Evolutionary conservation across 441 rosid genomes (phyloP), one percentile per base, ranked within the genome.

Genomic region (Adansonia grandidieri): DNA sequence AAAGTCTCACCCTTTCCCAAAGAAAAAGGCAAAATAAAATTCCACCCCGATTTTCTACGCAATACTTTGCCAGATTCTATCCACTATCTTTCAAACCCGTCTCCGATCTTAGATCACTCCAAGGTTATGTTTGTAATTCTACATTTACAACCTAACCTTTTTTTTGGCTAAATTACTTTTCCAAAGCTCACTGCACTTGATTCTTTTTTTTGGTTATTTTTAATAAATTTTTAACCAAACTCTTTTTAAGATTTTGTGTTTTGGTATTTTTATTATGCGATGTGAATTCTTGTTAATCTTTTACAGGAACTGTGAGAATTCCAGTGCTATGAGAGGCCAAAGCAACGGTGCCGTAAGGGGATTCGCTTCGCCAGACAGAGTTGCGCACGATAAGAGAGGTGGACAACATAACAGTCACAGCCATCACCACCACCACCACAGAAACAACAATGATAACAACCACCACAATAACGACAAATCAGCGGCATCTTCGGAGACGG

Each of bases 241-340:
- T 20, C 42, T 78, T 56, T 24, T 28, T 11, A 53, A 19, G 51
- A 20, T 53, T 19, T 57, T 37, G 45, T 70, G 14, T 9, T 20
- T 61, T 66, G 71, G 50, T 66, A 15, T 70, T 57, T 8, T 72
- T 45, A 32, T 53, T 42, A 68, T 28, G 44, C 62, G 51, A 60
- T 54, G 77, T 20, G 17, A 22, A 42, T 69, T 47, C 10, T 44
- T 47, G 65, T 54, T 13, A 13, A 11, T 80, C 28, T 20, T 40
- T n/a, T 45, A 5, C 37, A 91, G 96, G 84, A 88, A 89, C 79
- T 87, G 89, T 44, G 92, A 91, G 83, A 86, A 86, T 84, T 82
- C 85, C 1, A 71, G 82, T 80, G 89, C 89, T 79, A 91, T 91
- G 96, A 88, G 92, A 82, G 90, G 88, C 42, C 93, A 88, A 42